Conservation (phyloP, 345 rosid species). For the Citrus hindsii region DNA sequence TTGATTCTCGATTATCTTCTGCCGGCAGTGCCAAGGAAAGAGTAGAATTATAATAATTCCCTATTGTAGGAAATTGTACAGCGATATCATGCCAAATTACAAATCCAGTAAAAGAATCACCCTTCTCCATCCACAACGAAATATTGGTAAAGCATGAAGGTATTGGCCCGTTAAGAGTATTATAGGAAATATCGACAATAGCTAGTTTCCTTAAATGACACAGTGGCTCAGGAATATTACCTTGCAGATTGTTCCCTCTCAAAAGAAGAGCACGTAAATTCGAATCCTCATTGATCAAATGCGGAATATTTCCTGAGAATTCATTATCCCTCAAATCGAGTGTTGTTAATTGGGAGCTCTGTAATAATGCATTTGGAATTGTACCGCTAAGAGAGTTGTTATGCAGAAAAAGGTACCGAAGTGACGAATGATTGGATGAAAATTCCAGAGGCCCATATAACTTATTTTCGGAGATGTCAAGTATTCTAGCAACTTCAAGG, state of each 20-base stretch:
- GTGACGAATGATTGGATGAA: not conserved
- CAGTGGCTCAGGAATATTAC: not conserved
- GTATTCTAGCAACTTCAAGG: not conserved
- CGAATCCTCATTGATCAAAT: not conserved
- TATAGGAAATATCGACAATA: slow-evolving; percentile 6
- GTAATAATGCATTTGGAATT: not conserved
- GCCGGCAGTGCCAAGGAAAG: not conserved
- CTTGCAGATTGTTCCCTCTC: not conserved
- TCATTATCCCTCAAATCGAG: not conserved
- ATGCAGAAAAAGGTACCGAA: not conserved
- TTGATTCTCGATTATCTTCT: too few species aligned
- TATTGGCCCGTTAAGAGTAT: not conserved
- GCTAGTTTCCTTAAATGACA: not conserved
- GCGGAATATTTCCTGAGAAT: not conserved
- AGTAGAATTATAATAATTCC: not conserved
- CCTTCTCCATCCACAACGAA: too few species aligned
- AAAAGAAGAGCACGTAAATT: not conserved
- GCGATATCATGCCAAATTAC: too few species aligned
- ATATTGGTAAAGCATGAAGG: not conserved
- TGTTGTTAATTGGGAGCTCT: not conserved
- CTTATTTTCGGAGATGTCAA: not conserved
- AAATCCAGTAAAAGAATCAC: not conserved
- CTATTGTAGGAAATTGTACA: not conserved
- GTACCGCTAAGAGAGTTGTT: not conserved
- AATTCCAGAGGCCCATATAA: not conserved